These are phyloP conservation scores for Pseudoturritis turrita DNA, from an alignment of 345 rosid genomes.

Conservation along the genomic window DNA sequence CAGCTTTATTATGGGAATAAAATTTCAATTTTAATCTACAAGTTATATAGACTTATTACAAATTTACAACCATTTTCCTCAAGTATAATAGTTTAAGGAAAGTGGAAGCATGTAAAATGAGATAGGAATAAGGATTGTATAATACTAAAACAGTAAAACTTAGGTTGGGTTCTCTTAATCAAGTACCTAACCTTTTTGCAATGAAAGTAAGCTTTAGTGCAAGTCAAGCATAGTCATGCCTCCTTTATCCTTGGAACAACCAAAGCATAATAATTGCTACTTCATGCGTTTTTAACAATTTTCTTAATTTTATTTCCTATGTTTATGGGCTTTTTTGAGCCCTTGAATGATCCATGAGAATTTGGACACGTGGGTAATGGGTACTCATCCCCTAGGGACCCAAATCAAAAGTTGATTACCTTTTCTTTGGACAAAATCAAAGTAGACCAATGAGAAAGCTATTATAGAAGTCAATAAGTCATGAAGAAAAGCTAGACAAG, in stretches of 20 bases:
- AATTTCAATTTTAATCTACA: not conserved
- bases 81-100: not conserved
- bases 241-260: constrained; percentile 24
- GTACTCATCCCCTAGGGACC: not conserved
- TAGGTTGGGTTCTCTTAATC: constrained; percentile 24
- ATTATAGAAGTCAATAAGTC: too few species aligned
- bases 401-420: not conserved
- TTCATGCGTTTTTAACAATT: not conserved
- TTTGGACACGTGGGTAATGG: constrained; percentile 16
- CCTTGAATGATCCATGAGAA: constrained; percentile 15
- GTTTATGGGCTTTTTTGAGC: not conserved
- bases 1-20: not conserved
- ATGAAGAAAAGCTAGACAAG: not conserved
- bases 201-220: constrained; percentile 29
- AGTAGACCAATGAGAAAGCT: not conserved
- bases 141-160: constrained; percentile 18
- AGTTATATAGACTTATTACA: not conserved
- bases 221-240: constrained; percentile 23
- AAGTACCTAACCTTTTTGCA: constrained; percentile 22
- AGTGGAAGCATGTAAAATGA: constrained; percentile 9
- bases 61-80: not conserved
- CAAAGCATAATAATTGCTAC: constrained; percentile 18
- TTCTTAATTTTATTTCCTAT: not conserved
- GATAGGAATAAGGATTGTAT: not conserved
- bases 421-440: constrained; percentile 2